Conservation (phyloP, 2,329 filamentous ascomycete species). For the Sporothrix inflata region DNA sequence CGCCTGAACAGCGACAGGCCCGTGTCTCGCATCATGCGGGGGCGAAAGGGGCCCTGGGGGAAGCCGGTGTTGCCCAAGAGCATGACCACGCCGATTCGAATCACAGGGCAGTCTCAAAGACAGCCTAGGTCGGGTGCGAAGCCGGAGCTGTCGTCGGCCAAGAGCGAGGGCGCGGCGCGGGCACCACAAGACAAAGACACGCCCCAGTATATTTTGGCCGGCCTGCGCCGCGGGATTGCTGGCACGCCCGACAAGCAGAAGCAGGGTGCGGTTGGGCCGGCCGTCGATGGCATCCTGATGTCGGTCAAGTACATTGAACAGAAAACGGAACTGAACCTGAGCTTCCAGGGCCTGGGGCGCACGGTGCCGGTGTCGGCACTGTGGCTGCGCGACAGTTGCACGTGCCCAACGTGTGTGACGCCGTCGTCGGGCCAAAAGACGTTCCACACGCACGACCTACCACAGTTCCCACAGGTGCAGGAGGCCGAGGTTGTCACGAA, state of each 20-base stretch:
- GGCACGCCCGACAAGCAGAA: not conserved
- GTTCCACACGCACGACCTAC: constrained; percentile 68
- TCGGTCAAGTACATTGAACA: not conserved
- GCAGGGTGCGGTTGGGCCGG: not conserved
- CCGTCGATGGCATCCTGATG: not conserved
- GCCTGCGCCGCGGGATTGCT: not conserved
- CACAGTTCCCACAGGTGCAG: constrained; percentile 37
- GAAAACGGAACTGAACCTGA: not conserved
- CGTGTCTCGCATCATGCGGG: too few relatives aligned
- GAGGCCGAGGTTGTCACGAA: not conserved
- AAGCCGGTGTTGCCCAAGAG: too few relatives aligned
- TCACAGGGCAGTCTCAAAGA: too few relatives aligned
- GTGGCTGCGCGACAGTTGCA: constrained; percentile 61
- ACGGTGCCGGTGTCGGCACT: constrained; percentile 26
- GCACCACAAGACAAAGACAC: too few relatives aligned
- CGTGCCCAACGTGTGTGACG: constrained; percentile 60
- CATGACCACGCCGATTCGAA: too few relatives aligned
- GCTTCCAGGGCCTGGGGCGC: not conserved
- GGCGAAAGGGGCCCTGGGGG: too few relatives aligned
- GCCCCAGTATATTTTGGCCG: not conserved
- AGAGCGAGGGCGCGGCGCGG: too few relatives aligned
- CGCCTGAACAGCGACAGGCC: too few relatives aligned
- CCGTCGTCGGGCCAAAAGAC: constrained; percentile 63
- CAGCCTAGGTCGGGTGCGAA: too few relatives aligned
- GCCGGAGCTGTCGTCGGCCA: too few relatives aligned